phyloP scores from a whole-genome alignment of 78 protist species.

The Abeoforma whisleri region DNA sequence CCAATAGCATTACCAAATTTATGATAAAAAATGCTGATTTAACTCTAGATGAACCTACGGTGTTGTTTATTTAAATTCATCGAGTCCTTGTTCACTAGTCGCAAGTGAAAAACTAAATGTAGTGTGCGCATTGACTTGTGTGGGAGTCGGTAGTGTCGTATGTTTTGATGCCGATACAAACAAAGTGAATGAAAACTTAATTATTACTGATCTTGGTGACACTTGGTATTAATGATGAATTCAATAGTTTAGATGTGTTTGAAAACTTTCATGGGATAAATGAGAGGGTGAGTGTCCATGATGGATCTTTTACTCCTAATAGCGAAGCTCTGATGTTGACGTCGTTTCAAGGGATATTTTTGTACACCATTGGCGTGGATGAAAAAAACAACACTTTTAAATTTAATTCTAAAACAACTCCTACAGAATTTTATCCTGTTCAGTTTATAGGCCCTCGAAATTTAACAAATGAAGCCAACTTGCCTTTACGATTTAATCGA shows the following conservation, averaged over 20 bases:
- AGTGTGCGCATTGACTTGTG: neutral
- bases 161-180: neutral
- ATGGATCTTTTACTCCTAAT: neutral
- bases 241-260: neutral
- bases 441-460: neutral
- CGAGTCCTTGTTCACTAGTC: neutral
- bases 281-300: neutral
- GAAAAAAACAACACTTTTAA: too few species aligned
- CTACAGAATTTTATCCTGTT: neutral
- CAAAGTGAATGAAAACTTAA: neutral
- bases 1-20: neutral
- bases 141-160: neutral
- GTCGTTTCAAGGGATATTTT: neutral
- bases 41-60: too few species aligned
- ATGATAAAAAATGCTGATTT: too few species aligned
- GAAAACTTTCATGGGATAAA: neutral
- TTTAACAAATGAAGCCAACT: neutral
- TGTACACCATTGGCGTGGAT: too few species aligned
- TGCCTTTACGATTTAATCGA: neutral
- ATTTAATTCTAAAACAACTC: too few species aligned
- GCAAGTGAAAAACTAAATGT: neutral
- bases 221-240: neutral
- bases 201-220: neutral
- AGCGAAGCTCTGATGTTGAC: neutral
- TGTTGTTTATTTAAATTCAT: neutral